Evolutionary conservation across 2,329 filamentous ascomycete genomes (phyloP), one percentile per base, ranked within the genome.

Genomic region (Pezicula carpinea): DNA sequence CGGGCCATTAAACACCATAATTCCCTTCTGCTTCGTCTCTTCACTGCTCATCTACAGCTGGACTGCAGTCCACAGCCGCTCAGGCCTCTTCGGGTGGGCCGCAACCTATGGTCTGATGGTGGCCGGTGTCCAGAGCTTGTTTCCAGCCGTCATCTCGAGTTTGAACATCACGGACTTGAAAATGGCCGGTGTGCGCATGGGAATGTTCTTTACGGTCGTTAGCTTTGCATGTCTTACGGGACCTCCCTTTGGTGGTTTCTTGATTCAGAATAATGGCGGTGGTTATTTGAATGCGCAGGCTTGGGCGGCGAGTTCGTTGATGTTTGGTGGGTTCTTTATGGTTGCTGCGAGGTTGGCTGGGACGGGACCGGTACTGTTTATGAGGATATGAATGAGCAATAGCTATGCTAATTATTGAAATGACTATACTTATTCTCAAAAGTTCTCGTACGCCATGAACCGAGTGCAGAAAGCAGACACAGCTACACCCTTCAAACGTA

Each of bases 1-100:
- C 2, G 77, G 79, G 1, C 67, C 73, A 0, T 58, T 81, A 39
- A 82, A 80, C 53, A 64, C 74, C 4, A 58, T 79, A 21, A 69
- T 76, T 19, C 67, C 74, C 7, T 43, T 41, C 6, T 38, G 34
- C 6, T 34, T 50, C 23, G 52, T 64, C 10, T 43, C 36, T 4
- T 44, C 39, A 3, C 18, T 54, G 11, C 32, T 56, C 6, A 68
- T 68, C 3, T 72, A 68, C 54, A 63, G 62, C 53, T 79, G 76
- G 76, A 68, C 69, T 1, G 67, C 64, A 3, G 69, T 80, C 7
- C 49, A 59, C 5, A 60, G 61, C 15, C 53, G 68, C 7, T 26
- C 56, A 0, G 66, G 67, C 2, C 62, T 77, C 34, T 76, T 74
- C 54, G 65, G 59, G 3, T 79, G 75, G 59, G 66, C 71, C 0